Percentiles rank a stretch among this genome's conserved stretches.
phyloP scores from a whole-genome alignment of 148 eudicot genomes.

The Gaultheria prostrata region DNA sequence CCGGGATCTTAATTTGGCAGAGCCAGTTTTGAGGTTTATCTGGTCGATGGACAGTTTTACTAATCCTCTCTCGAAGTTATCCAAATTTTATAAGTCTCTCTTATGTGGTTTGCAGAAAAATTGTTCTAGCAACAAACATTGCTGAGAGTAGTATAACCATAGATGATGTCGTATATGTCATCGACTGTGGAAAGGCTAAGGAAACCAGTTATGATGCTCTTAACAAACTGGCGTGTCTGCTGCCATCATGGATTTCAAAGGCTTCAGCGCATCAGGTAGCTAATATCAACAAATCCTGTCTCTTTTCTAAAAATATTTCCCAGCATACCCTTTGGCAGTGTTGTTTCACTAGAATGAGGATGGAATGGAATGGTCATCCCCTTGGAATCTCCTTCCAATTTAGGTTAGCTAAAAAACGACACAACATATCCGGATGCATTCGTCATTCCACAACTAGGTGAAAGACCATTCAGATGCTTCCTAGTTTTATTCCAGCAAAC shows the following conservation, averaged over 20 bases:
- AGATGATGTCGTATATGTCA: constrained; percentile 91
- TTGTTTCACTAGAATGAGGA: neutral
- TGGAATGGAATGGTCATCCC: neutral
- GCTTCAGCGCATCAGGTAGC: constrained; percentile 99
- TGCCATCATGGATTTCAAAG: constrained; percentile 98
- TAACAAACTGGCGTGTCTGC: constrained; percentile 90
- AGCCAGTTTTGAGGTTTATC: neutral
- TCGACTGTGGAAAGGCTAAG: constrained; percentile 98
- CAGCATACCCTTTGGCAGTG: neutral
- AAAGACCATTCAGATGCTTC: neutral
- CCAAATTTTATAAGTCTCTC: constrained; percentile 8
- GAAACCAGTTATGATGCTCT: constrained; percentile 98
- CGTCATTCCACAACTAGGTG: neutral
- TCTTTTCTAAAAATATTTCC: neutral
- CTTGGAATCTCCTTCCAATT: neutral
- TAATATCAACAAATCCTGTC: neutral
- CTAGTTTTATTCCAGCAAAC: constrained; percentile 5
- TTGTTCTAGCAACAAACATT: constrained; percentile 92
- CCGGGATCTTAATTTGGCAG: neutral
- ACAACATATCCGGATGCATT: neutral
- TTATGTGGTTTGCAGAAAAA: constrained; percentile 55
- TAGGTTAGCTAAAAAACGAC: neutral
- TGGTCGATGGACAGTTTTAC: neutral
- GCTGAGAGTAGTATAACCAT: constrained; percentile 98
- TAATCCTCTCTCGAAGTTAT: neutral